phyloP scores from a whole-genome alignment of 768 basidiomycete genomes.

The Lentinula detonsa region DNA sequence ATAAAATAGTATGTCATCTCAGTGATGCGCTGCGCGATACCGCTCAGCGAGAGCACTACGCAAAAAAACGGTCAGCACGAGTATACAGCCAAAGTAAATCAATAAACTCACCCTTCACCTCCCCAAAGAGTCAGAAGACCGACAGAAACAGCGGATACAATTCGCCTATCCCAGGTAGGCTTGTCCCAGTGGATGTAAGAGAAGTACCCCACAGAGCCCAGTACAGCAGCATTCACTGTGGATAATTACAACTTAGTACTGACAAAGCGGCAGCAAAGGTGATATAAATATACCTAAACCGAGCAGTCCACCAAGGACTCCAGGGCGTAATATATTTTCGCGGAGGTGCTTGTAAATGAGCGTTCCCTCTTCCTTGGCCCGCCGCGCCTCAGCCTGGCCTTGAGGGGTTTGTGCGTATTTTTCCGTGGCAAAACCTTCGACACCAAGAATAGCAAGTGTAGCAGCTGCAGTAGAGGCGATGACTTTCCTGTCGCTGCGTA shows the following conservation, averaged over 20 bases:
- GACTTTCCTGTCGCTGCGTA: conserved; percentile 50
- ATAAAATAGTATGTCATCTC: neutral
- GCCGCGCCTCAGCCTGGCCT: conserved; percentile 50
- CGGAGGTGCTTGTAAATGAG: conserved; percentile 46
- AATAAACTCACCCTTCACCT: conserved; percentile 54
- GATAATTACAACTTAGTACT: neutral
- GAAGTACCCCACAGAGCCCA: conserved; percentile 59
- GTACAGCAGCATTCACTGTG: conserved; percentile 58
- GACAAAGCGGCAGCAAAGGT: neutral
- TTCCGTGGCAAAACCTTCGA: conserved; percentile 61
- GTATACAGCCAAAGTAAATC: too few relatives aligned
- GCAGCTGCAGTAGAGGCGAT: conserved; percentile 49
- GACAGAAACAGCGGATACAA: conserved; percentile 49
- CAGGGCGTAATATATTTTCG: conserved; percentile 56
- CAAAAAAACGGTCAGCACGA: neutral
- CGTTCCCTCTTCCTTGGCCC: conserved; percentile 53
- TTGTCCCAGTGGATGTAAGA: conserved; percentile 62
- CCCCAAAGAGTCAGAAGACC: conserved; percentile 58
- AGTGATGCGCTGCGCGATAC: conserved; percentile 9
- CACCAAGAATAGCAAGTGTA: conserved; percentile 49
- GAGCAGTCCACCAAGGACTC: conserved; percentile 58
- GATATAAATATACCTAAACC: conserved; percentile 43
- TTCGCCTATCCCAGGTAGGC: conserved; percentile 57
- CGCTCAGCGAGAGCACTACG: conserved; percentile 14
- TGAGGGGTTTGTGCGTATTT: conserved; percentile 52